Base-by-base conservation (phyloP, 2,329 filamentous ascomycete species). In the Neofusicoccum laricinum region DNA sequence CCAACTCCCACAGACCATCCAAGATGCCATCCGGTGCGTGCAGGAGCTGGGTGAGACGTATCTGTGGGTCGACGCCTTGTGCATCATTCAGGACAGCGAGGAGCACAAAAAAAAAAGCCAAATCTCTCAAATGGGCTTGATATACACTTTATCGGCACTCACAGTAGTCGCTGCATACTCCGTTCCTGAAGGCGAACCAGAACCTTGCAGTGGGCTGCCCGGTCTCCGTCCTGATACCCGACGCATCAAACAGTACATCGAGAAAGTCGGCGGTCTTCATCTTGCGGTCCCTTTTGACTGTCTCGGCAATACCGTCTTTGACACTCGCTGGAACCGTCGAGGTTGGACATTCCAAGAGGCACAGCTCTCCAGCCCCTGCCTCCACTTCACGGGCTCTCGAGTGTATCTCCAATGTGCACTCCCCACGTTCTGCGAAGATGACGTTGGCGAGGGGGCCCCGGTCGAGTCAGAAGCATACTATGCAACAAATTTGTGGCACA, bases 341-440 rank as follows among this genome's bases (percentile, higher is more conserved):
- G 65, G 50, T 6, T 69, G 68, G 68, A 69, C 67, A 2, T 69
- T 66, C 43, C 68, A 68, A 58, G 68, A 69, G 59, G 30, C 43
- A 30, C 46, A 65, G 4, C 48, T 67, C 4, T 68, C 68, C 1
- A 14, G n/a, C 10, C 49, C 67, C 6, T 48, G 32, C 14, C 46
- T 69, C 5, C 65, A 62, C 45, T 67, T 68, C 34, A 59, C 45
- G 5, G 58, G 61, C 0, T 32, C 34, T 8, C 51, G 64, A 32
- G 62, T 67, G 1, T 67, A 58, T 38, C 68, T 67, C 50, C 65
- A 67, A 17, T 69, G 68, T 41, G 40, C 30, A 14, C 41, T 41
- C 15, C 8, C 11, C 6, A 8, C 19, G n/a, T 45, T 32, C n/a
- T 61, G 25, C 43, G 55, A 64, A 5, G 38, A 61, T 41, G 43